Conservation (phyloP, 768 basidiomycete species). For the Mycena haematopus region DNA sequence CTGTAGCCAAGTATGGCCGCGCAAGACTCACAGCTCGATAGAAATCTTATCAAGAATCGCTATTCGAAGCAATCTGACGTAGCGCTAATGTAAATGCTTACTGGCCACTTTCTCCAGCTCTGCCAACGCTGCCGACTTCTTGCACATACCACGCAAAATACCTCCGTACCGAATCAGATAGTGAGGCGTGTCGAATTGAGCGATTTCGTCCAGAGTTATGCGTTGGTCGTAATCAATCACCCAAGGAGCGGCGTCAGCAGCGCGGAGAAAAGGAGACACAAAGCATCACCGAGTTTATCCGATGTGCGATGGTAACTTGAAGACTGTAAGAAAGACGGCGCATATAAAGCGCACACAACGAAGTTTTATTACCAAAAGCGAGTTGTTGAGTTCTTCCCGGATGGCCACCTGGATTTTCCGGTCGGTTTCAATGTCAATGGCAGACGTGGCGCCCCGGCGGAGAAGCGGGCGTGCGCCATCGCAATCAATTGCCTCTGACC, state of each 20-base stretch:
- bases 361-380: constrained; percentile 50
- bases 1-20: no score
- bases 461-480: constrained; percentile 82
- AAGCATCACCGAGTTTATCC: background rate
- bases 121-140: constrained; percentile 42
- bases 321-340: background rate
- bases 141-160: constrained; percentile 57
- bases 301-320: constrained; percentile 47
- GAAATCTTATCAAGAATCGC: constrained; percentile 4
- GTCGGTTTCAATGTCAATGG: constrained; percentile 87
- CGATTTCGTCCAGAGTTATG: constrained; percentile 66
- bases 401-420: constrained; percentile 90
- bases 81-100: constrained; percentile 42
- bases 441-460: constrained; percentile 78
- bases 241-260: background rate
- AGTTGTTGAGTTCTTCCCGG: constrained; percentile 79
- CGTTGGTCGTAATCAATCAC: constrained; percentile 81
- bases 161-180: constrained; percentile 54
- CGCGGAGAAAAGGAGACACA: background rate
- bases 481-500: constrained; percentile 89
- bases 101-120: constrained; percentile 15
- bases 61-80: constrained; percentile 18
- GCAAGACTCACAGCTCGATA: constrained; percentile 12
- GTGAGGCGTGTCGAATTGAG: constrained; percentile 57
- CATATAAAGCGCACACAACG: background rate